Base-by-base conservation (phyloP, 2,329 filamentous ascomycete species). In the Pseudofabraea citricarpa region DNA sequence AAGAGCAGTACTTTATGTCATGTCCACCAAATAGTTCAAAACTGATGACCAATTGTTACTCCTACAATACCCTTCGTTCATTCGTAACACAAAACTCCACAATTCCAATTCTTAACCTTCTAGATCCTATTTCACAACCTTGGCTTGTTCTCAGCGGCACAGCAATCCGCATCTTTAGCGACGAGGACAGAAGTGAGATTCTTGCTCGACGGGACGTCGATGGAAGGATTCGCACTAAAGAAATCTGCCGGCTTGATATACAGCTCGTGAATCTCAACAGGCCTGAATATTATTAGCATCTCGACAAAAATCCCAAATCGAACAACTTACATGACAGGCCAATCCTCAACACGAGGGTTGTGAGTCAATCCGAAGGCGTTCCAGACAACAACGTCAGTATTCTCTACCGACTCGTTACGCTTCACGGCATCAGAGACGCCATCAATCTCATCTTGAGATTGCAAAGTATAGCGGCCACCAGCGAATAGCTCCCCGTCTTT, bases 341-440 rank as follows among this genome's bases (percentile, higher is more conserved):
- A 95, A 64, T 95, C 90, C 59, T 95, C 90, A 0, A 89, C 88
- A 0, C 86, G 72, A 0, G 90, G 90, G 70, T 95, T 90, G 63
- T 95, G 90, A 1, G 85, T 90, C 20, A 95, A 72, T 19, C 90
- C 90, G 58, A 95, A 95, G 0, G 87, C 93, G 67, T 94, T 89
- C 90, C 90, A 96, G 6, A 95, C 75, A 2, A 95, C 90, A 52
- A 89, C 83, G 56, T 90, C 90, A 0, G 83, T 88, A 6, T 90
- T 93, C 60, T 95, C 89, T 0, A 90, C 87, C 0, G 94, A 87
- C 68, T 95, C 90, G 2, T 86, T 77, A 65, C 95, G 83, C 48
- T 85, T 79, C 60, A 94, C 90, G 35, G 73, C 72, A 66, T 95
- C 87, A 87, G 56, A 36, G 2, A 57, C 58, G 6, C 56, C 54